Evolutionary conservation across 768 basidiomycete species (phyloP), one percentile per base, ranked within the genome.

Genomic region (Lentinula boryana): DNA sequence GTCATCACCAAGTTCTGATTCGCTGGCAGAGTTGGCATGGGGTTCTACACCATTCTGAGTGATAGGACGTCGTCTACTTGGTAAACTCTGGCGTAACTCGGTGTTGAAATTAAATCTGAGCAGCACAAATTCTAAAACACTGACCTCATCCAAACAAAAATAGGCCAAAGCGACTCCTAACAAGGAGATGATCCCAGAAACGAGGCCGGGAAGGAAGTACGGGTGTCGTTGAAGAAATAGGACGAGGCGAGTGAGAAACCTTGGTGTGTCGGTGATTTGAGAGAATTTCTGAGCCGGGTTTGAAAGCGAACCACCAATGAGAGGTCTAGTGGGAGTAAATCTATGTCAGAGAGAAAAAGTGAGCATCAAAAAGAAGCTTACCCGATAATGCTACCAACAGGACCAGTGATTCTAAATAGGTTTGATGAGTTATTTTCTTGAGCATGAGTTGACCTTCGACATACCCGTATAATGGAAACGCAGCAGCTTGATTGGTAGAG

Each of bases 301-400:
- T 1, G 85, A 80, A 58, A 88, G 75, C 0, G 76, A 75, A 4
- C 87, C 88, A 41, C 87, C 88, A 44, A 89, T 74, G 3, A 88
- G 71, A 3, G 86, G 85, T 3, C 86, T 85, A 66, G 12, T 12
- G 61, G 62, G 23, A 58, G 23, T 57, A 87, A 87, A 10, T 85
- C 86, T 66, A 80, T 36, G 49, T 41, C 35, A 43, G 52, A 21
- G 44, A 63, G 60, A 13, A n/a, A 0, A 16, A 27, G 38, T 31
- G 35, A 52, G 27, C n/a, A 27, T 16, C 0, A 21, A 15, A 6
- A 3, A 10, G 35, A 36, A 35, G 51, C n/a, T 23, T 65, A 84
- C 84, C 84, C 84, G 43, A 88, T 72, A 61, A 85, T 82, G 4
- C 78, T 72, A 9, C 86, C 86, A 1, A 87, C 61, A 8, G 86